phyloP scores from a whole-genome alignment of 352 stramenopile species.

The Globisporangium alternatum region DNA sequence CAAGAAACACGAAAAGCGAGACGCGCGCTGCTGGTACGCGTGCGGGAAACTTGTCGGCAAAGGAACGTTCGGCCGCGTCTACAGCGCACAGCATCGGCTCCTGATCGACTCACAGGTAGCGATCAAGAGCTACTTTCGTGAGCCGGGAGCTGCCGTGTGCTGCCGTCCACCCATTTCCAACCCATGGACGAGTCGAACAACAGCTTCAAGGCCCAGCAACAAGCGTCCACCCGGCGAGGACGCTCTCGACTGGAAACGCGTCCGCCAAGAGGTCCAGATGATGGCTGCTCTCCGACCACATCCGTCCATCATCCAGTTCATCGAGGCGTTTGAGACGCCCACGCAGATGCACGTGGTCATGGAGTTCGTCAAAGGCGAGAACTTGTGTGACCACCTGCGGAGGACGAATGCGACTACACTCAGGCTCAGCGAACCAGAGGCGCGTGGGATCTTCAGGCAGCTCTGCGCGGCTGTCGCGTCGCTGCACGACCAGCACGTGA shows the following conservation, averaged over 20 bases:
- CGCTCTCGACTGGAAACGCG: conserved; percentile 54
- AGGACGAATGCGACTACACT: conserved; percentile 22
- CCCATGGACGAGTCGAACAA: not conserved
- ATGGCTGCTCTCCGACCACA: conserved; percentile 38
- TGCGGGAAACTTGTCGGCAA: conserved; percentile 45
- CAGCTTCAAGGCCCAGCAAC: not conserved
- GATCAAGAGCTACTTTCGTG: conserved; percentile 64
- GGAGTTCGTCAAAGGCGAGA: conserved; percentile 39
- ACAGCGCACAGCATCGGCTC: conserved; percentile 39
- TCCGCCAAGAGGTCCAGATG: conserved; percentile 52
- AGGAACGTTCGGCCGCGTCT: conserved; percentile 56
- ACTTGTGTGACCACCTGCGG: conserved; percentile 41
- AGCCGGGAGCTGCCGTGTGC: conserved; percentile 34
- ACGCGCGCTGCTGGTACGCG: conserved; percentile 34
- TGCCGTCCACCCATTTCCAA: conserved; percentile 16
- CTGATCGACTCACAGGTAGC: conserved; percentile 41
- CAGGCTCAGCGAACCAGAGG: conserved; percentile 32
- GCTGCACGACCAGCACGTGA: conserved; percentile 51
- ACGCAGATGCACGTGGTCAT: conserved; percentile 59
- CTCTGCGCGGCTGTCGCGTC: conserved; percentile 32
- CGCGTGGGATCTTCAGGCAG: conserved; percentile 39
- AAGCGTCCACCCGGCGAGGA: conserved; percentile 14
- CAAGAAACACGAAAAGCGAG: conserved; percentile 18
- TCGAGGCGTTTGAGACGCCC: conserved; percentile 59
- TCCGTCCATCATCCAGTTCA: conserved; percentile 42